Conservation (phyloP, 2,329 filamentous ascomycete genomes). For the Samsoniella hepiali region DNA sequence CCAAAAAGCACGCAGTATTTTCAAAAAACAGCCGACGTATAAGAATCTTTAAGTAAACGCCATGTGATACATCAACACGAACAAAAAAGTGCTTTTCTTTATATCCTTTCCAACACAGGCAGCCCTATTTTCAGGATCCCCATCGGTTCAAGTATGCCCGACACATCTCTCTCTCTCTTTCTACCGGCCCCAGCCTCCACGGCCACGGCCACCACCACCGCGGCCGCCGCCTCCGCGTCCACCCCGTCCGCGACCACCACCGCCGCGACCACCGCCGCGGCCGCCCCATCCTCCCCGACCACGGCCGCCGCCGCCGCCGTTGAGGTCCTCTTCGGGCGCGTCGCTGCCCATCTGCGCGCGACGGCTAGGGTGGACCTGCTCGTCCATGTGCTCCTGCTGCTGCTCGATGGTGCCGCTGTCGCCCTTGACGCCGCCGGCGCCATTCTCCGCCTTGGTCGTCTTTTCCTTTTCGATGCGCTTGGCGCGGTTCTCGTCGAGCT, state of each 20-base stretch:
- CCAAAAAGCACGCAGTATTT: not conserved
- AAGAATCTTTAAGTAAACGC: not conserved
- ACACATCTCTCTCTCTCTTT: not conserved
- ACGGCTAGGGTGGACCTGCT: constrained; percentile 52
- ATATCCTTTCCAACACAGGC: not conserved
- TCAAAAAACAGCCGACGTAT: not conserved
- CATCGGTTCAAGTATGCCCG: not conserved
- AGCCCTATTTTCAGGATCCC: not conserved
- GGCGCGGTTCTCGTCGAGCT: constrained; percentile 65
- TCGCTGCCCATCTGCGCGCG: constrained; percentile 29
- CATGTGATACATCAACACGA: constrained; percentile 6
- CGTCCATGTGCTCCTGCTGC: constrained; percentile 30
- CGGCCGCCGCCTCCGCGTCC: constrained; percentile 11
- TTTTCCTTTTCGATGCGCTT: constrained; percentile 48
- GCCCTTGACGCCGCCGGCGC: constrained; percentile 22
- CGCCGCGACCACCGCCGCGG: not conserved
- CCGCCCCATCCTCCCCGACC: constrained; percentile 11
- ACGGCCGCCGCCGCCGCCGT: not conserved
- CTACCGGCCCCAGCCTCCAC: not conserved
- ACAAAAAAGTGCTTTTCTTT: constrained; percentile 14
- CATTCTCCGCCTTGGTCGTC: constrained; percentile 35
- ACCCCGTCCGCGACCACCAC: constrained; percentile 8
- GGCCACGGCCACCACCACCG: constrained; percentile 8
- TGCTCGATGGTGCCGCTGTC: constrained; percentile 26
- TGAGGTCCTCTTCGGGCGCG: constrained; percentile 21